Base-by-base conservation (phyloP, 2,329 filamentous ascomycete species). In the Ophiostoma novo-ulmi region DNA sequence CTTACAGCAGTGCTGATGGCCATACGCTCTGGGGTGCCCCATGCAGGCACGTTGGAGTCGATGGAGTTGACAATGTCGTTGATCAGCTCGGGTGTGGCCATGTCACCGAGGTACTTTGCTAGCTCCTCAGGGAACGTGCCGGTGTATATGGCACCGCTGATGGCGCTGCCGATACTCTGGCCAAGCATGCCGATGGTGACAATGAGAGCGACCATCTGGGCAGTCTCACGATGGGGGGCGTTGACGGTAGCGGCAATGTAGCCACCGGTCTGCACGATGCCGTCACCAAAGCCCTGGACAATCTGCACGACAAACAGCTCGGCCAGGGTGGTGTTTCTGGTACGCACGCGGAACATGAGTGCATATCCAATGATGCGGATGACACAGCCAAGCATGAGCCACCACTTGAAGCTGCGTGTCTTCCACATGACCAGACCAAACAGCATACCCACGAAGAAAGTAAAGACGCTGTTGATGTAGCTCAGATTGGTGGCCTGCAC, bases 101-200 rank as follows among this genome's bases (percentile, higher is more conserved):
- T 20, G 68, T 39, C 65, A 65, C 72, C 72, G 14, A 73, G 69
- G n/a, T 67, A 55, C 35, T 44, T 35, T 26, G 31, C 11, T 36
- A 73, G 70, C 58, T 55, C 7, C n/a, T 14, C 6, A 6, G 65
- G 68, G 26, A 72, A 68, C 5, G 69, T 70, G 67, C 67, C 65
- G 41, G 72, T 73, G 71, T 73, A 73, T 68, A 73, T 73, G 68
- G 68, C 72, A 14, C 72, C 72, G 68, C 64, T 68, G 41, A 73
- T 72, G 72, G 69, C 58, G 35, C 58, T 69, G 68, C 72, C 72
- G 22, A 73, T 22, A 36, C 65, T 69, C 41, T 36, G 44, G 48
- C 72, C 72, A 5, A 73, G 65, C 58, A 68, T 71, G 36, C 67
- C 68, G 20, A 73, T 39, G 58, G 61, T 70, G 35, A 68, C 64